Base-by-base conservation (phyloP, 768 basidiomycete species). In the Boletus rex-veris region DNA sequence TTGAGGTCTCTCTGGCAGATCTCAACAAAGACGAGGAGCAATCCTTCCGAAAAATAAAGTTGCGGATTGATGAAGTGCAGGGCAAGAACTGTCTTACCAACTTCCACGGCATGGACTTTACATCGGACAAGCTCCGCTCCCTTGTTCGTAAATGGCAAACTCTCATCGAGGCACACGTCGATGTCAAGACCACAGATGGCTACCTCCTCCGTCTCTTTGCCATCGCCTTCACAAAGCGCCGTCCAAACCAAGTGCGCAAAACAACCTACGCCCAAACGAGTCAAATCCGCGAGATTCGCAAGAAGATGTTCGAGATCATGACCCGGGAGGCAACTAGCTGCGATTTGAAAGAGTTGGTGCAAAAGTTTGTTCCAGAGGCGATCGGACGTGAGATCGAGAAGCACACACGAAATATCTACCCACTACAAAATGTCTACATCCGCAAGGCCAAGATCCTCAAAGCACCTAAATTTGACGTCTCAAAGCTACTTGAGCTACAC, bases 81-180 rank as follows among this genome's bases (percentile, higher is more conserved):
- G 97, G 97, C 78, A 96, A 95, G 82, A 97, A 93, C 82, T 97
- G 94, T 81, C 83, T 98, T 52, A 98, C 97, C 73, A 96, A 95
- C 77, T 99, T 99, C 91, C 90, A 96, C 76, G 97, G 97, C 73
- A 98, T 99, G 96, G 92, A 96, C 79, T 98, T 99, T 80, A 98
- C 97, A 58, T 97, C 96, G 54, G 97, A 99, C 86, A 98, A 98
- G 78, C 88, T 98, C 62, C 94, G 97, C 53, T 98, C 97, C 47
- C 94, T 99, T 69, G 97, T 99, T 65, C 92, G 96, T 74, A 99
- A 98, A 78, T 99, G 97, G 97, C 97, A 98, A 77, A 86, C 96
- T 18, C 89, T 98, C 69, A 95, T 99, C 67, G 97, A 98, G 78
- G 97, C 97, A 37, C 91, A 94, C 73, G 90, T 98, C 71, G 97